These are phyloP conservation scores for Pleurotus tuber-regium DNA, from an alignment of 768 basidiomycete genomes.

Conservation along the genomic window DNA sequence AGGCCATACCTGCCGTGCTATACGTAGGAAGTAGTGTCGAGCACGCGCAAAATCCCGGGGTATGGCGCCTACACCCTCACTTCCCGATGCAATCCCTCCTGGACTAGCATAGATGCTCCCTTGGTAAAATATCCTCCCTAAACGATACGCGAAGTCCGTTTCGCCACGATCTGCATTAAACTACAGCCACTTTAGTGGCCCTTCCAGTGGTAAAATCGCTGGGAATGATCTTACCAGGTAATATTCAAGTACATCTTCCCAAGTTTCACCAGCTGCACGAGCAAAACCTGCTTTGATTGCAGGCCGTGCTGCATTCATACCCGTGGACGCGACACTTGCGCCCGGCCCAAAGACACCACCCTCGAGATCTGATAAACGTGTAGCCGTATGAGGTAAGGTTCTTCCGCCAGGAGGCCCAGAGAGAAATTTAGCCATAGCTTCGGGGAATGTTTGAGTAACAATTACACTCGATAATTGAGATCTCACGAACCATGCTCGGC, in stretches of 20 bases:
- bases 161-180: conserved; percentile 96
- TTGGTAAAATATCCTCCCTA: conserved; percentile 96
- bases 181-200: conserved; percentile 36
- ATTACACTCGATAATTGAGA: not conserved
- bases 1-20: conserved; percentile 87
- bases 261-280: conserved; percentile 87
- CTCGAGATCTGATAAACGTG: conserved; percentile 81
- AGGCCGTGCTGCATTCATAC: conserved; percentile 64
- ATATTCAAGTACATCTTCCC: conserved; percentile 91
- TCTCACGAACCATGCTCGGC: conserved; percentile 72
- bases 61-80: conserved; percentile 90
- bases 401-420: conserved; percentile 91
- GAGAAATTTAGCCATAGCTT: conserved; percentile 78
- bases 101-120: conserved; percentile 82
- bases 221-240: conserved; percentile 75
- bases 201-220: too few relatives aligned
- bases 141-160: conserved; percentile 82
- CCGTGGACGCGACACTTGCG: conserved; percentile 90
- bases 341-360: conserved; percentile 96
- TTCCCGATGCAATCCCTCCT: conserved; percentile 83
- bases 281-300: conserved; percentile 84
- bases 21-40: conserved; percentile 77
- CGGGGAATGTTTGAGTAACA: conserved; percentile 7
- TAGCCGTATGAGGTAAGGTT: conserved; percentile 78
- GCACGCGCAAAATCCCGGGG: conserved; percentile 77